Evolutionary conservation across 2,329 filamentous ascomycete genomes (phyloP).

Genomic region (Calonectria pauciramosa): DNA sequence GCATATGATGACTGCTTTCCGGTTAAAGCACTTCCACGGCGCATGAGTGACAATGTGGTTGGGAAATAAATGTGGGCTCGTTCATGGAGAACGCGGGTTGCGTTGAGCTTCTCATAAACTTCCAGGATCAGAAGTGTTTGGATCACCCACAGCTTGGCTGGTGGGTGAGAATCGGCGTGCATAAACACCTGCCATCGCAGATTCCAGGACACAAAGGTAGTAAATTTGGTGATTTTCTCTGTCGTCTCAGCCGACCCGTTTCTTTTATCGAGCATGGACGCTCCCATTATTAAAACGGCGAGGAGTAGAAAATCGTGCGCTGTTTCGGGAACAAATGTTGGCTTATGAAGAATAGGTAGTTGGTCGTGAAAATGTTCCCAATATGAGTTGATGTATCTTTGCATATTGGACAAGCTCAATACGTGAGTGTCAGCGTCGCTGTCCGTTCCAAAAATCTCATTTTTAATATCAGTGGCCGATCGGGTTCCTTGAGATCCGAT

Average conservation of each 20-base stretch:
- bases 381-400: slow-evolving; percentile 45
- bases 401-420: slow-evolving; percentile 42
- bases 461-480: slow-evolving; percentile 46
- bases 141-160: slow-evolving; percentile 47
- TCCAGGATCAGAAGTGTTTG: slow-evolving; percentile 45
- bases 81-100: slow-evolving; percentile 45
- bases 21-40: slow-evolving; percentile 44
- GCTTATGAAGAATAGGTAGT: slow-evolving; percentile 43
- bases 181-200: slow-evolving; percentile 47
- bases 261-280: slow-evolving; percentile 46
- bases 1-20: slow-evolving; percentile 46
- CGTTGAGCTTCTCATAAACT: slow-evolving; percentile 47
- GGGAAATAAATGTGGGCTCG: slow-evolving; percentile 48
- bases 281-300: slow-evolving; percentile 46
- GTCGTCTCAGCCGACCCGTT: slow-evolving; percentile 29
- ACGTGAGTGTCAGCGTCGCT: slow-evolving; percentile 44
- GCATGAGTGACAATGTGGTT: slow-evolving; percentile 46
- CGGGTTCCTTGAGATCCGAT: slow-evolving; percentile 44
- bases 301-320: slow-evolving; percentile 45
- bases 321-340: slow-evolving; percentile 45
- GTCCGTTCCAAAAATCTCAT: slow-evolving; percentile 46
- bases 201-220: slow-evolving; percentile 47
- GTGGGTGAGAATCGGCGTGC: slow-evolving; percentile 46
- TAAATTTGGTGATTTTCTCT: slow-evolving; percentile 47
- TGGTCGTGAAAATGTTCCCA: slow-evolving; percentile 48